Percentiles rank a stretch among this genome's conserved stretches.
Conservation (phyloP, 1,284 basidiomycete species). For the Cutaneotrichosporon sp. region DNA sequence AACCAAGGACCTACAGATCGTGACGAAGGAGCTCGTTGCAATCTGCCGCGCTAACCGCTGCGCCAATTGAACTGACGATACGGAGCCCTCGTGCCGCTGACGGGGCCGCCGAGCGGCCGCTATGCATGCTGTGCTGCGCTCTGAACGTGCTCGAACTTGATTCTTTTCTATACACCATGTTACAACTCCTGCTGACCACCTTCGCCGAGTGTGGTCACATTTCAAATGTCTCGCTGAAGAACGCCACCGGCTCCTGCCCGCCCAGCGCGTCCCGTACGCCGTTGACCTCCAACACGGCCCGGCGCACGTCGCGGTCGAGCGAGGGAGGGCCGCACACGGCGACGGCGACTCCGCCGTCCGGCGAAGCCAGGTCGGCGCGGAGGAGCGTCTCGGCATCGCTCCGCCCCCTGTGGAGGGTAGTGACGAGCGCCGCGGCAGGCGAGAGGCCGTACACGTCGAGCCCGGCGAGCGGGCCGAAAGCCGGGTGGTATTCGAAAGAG, state of each 20-base stretch:
- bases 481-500: background rate
- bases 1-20: background rate
- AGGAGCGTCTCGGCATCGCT: constrained; percentile 17
- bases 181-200: too few relatives aligned
- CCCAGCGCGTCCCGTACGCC: constrained; percentile 17
- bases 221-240: constrained; percentile 36
- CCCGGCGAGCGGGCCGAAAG: too few relatives aligned
- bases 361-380: constrained; percentile 8
- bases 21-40: background rate
- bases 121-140: too few relatives aligned
- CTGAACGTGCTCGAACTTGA: too few relatives aligned
- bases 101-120: too few relatives aligned
- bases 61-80: background rate
- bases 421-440: constrained; percentile 5
- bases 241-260: constrained; percentile 30
- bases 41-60: background rate
- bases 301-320: constrained; percentile 25
- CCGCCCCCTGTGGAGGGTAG: constrained; percentile 19
- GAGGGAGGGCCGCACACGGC: constrained; percentile 34
- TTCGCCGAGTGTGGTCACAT: too few relatives aligned
- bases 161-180: too few relatives aligned
- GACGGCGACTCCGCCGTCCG: constrained; percentile 16
- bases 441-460: constrained; percentile 7
- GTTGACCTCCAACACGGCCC: constrained; percentile 28
- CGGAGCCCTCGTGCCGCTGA: too few relatives aligned